These are phyloP conservation scores for Exophiala bonariae DNA, from an alignment of 2,329 filamentous ascomycete species.

Conservation along the genomic window DNA sequence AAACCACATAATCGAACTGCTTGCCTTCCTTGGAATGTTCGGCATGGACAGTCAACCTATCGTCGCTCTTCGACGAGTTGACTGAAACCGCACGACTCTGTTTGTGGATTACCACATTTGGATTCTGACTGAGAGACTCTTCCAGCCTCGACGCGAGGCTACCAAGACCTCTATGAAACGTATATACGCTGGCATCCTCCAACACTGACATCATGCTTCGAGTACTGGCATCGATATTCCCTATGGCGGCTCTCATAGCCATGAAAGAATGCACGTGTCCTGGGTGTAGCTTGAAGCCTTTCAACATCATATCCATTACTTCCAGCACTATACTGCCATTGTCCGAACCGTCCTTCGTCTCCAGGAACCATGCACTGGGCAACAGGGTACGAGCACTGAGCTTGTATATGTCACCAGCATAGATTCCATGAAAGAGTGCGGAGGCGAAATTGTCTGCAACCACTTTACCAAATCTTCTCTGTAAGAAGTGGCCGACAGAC, in stretches of 20 bases:
- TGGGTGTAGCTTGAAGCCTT: conserved; percentile 2
- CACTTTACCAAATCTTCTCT: conserved; percentile 53
- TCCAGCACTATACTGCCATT: no score
- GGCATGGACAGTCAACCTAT: conserved; percentile 29
- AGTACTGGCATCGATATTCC: not conserved
- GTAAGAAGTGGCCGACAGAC: conserved; percentile 68
- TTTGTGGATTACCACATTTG: conserved; percentile 62
- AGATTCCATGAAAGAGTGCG: conserved; percentile 80
- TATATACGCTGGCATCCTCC: conserved; percentile 39
- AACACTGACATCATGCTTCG: not conserved
- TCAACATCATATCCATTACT: conserved; percentile 3
- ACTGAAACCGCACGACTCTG: conserved; percentile 34
- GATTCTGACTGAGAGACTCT: conserved; percentile 48
- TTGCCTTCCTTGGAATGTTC: conserved; percentile 11
- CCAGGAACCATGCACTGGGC: conserved; percentile 51
- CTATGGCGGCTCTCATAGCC: not conserved
- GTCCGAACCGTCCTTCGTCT: conserved; percentile 32
- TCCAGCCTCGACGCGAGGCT: conserved; percentile 59
- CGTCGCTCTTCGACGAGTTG: conserved; percentile 13
- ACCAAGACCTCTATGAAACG: conserved; percentile 59
- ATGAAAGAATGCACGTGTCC: not conserved
- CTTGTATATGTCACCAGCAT: conserved; percentile 82
- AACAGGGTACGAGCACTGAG: conserved; percentile 71
- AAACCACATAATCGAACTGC: conserved; percentile 31
- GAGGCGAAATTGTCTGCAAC: conserved; percentile 73